These are phyloP conservation scores for Ilex asprella DNA, from an alignment of 257 asterid genomes.

Conservation along the genomic window DNA sequence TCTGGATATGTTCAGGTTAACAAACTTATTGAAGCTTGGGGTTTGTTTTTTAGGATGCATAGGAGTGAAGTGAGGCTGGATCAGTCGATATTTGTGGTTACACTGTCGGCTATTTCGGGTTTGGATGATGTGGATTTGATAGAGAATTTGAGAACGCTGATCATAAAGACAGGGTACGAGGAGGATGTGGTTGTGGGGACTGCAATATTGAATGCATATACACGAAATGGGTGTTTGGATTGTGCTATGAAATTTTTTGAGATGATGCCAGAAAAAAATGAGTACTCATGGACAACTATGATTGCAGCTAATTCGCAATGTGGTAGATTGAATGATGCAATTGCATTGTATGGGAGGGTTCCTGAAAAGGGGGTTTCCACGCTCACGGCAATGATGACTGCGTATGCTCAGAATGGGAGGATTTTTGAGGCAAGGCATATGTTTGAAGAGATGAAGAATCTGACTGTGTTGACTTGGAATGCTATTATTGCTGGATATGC, in stretches of 20 bases:
- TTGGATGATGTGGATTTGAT: slow-evolving; percentile 13
- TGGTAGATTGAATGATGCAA: slow-evolving; percentile 17
- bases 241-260: slow-evolving; percentile 16
- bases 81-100: slow-evolving; percentile 13
- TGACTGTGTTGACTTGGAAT: slow-evolving; percentile 15
- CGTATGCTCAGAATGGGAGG: slow-evolving; percentile 19
- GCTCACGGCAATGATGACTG: slow-evolving; percentile 22
- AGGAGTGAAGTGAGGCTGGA: slow-evolving; percentile 11
- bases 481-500: slow-evolving; percentile 19
- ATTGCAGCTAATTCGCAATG: slow-evolving; percentile 12
- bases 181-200: slow-evolving; percentile 19
- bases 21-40: slow-evolving; percentile 17
- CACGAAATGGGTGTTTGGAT: slow-evolving; percentile 11
- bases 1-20: slow-evolving; percentile 11
- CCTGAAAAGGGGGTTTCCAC: slow-evolving; percentile 7
- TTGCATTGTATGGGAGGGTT: slow-evolving; percentile 9
- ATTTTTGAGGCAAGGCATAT: slow-evolving; percentile 13
- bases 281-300: slow-evolving; percentile 19
- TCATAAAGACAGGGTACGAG: slow-evolving; percentile 10
- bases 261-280: slow-evolving; percentile 13
- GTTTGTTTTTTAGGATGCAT: slow-evolving; percentile 13
- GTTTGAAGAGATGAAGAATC: slow-evolving; percentile 16
- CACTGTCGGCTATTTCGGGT: background rate
- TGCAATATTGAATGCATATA: slow-evolving; percentile 15
- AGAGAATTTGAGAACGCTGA: slow-evolving; percentile 7